phyloP scores from a whole-genome alignment of 208 protist species.

The Leptomonas pyrrhocoris region DNA sequence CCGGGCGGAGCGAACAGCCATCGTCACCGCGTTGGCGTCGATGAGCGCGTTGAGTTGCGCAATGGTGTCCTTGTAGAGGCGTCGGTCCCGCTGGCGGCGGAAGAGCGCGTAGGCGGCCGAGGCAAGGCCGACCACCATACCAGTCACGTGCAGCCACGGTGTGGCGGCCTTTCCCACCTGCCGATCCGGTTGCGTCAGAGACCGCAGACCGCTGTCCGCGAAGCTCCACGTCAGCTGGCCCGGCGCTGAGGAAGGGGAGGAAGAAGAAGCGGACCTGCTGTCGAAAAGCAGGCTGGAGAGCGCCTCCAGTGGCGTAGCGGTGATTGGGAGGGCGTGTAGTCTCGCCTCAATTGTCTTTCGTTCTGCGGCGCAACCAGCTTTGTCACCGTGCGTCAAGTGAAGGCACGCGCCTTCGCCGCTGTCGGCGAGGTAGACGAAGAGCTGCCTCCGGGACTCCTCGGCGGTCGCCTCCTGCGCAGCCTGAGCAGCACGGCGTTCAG shows the following conservation, averaged over 20 bases:
- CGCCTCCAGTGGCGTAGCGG: conserved; percentile 1
- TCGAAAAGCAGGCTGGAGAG: neutral
- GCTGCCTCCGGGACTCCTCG: neutral
- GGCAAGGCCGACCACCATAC: conserved; percentile 10
- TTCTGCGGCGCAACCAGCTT: conserved; percentile 9
- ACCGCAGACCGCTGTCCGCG: conserved; percentile 6
- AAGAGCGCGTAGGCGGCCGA: conserved; percentile 21
- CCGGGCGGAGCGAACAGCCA: neutral
- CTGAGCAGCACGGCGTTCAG: neutral
- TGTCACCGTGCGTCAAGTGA: conserved; percentile 5
- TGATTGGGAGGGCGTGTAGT: conserved; percentile 8
- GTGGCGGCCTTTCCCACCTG: neutral
- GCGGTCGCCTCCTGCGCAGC: neutral
- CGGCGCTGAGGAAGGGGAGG: neutral
- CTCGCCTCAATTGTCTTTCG: conserved; percentile 10
- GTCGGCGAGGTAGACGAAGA: conserved; percentile 8
- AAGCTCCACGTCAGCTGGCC: conserved; percentile 21
- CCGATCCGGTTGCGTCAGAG: neutral
- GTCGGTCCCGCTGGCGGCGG: conserved; percentile 16
- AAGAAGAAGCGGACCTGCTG: neutral
- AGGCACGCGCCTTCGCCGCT: conserved; percentile 22
- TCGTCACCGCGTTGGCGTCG: conserved; percentile 9
- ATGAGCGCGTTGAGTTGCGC: conserved; percentile 24
- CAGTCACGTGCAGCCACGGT: conserved; percentile 13
- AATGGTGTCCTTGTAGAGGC: conserved; percentile 22